A percentile compares a stretch with the other conserved stretches of the same genome.
Evolutionary conservation across 208 protist genomes (phyloP).

Genomic region (Dictyostelium gargantuum): DNA sequence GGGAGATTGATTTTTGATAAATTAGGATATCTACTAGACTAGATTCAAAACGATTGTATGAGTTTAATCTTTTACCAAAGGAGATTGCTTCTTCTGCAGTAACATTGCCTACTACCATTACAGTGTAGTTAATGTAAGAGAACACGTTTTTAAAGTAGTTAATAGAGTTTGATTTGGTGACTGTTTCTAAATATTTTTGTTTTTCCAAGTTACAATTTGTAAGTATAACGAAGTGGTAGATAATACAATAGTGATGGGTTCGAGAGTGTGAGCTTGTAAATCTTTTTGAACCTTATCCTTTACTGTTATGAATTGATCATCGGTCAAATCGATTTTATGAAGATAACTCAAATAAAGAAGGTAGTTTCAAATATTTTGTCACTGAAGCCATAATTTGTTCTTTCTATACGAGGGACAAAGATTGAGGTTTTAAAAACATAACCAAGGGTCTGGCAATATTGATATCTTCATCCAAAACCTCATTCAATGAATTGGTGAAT

Average conservation of each 20-base stretch:
- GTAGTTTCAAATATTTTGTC: too few species aligned
- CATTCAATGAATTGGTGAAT: neutral
- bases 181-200: neutral
- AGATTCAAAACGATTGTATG: too few species aligned
- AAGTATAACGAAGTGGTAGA: too few species aligned
- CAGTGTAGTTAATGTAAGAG: neutral
- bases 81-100: neutral
- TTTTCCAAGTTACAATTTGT: neutral
- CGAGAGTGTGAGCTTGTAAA: too few species aligned
- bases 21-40: too few species aligned
- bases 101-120: neutral
- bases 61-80: neutral
- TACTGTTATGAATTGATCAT: neutral
- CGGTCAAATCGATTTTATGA: neutral
- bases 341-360: too few species aligned
- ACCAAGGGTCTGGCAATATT: too few species aligned
- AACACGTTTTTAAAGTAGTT: neutral
- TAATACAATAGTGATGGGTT: too few species aligned
- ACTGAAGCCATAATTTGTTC: neutral
- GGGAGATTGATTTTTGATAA: too few species aligned
- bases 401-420: neutral
- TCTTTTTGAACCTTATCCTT: neutral
- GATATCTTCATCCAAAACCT: constrained; percentile 9
- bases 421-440: neutral
- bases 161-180: neutral